Evolutionary conservation across 2,329 filamentous ascomycete species (phyloP).

Genomic region (Dactylellina leptospora): DNA sequence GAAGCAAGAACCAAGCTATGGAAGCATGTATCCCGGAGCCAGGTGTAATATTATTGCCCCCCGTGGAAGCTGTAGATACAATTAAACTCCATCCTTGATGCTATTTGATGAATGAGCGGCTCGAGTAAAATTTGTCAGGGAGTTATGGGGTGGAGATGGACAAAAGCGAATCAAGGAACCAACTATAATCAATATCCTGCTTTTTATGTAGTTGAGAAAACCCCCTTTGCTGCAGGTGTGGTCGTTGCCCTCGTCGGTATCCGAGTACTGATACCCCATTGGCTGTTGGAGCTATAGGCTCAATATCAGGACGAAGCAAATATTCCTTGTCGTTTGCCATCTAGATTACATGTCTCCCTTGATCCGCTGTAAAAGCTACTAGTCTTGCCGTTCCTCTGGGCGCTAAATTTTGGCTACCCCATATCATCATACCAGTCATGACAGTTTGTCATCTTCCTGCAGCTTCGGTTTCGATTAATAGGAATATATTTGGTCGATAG

Average conservation of each 20-base stretch:
- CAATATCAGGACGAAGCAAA: neutral
- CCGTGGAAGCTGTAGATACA: too few species aligned
- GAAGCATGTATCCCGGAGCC: too few species aligned
- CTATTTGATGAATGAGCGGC: conserved; percentile 20
- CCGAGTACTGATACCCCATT: conserved; percentile 36
- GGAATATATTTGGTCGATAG: too few species aligned
- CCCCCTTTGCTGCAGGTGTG: neutral
- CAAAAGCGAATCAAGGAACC: conserved; percentile 34
- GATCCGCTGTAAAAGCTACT: too few species aligned
- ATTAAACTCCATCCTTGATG: too few species aligned
- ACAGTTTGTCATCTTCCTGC: too few species aligned
- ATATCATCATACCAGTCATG: too few species aligned
- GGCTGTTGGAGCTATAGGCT: conserved; percentile 1
- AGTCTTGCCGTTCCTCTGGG: too few species aligned
- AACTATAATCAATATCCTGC: conserved; percentile 8
- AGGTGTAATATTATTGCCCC: too few species aligned
- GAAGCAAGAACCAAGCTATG: too few species aligned
- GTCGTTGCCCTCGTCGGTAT: conserved; percentile 28
- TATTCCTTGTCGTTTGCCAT: conserved; percentile 7
- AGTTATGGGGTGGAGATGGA: neutral
- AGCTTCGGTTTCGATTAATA: too few species aligned
- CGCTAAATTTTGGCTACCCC: too few species aligned
- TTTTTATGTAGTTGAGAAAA: conserved; percentile 29
- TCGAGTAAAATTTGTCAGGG: conserved; percentile 42
- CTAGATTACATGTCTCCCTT: neutral